Evolutionary conservation across 2,329 filamentous ascomycete genomes (phyloP).

Genomic region (Scytalidium lignicola): DNA sequence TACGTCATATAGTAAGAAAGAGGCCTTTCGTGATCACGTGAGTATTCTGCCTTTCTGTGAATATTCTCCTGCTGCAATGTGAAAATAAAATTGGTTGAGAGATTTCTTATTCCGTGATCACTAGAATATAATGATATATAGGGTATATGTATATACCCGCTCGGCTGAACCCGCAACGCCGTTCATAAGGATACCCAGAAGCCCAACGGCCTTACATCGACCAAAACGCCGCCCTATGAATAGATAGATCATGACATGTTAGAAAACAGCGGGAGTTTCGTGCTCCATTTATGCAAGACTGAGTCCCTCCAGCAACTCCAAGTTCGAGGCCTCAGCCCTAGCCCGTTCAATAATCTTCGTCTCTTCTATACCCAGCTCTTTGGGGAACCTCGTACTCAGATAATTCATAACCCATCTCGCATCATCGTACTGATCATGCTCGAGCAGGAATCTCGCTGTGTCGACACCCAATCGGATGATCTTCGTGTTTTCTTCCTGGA

Average conservation of each 20-base stretch:
- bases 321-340: constrained; percentile 19
- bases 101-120: too few species aligned
- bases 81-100: too few species aligned
- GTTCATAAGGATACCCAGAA: too few species aligned
- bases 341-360: constrained; percentile 11
- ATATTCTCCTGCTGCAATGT: too few species aligned
- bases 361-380: constrained; percentile 14
- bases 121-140: too few species aligned
- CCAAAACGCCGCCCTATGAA: background rate
- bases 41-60: too few species aligned
- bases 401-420: constrained; percentile 23
- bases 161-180: too few species aligned
- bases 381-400: constrained; percentile 16
- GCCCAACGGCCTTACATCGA: too few species aligned
- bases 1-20: too few species aligned
- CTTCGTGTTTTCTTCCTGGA: background rate
- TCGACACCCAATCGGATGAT: constrained; percentile 17
- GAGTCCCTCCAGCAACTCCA: constrained; percentile 19
- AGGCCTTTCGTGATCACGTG: too few species aligned
- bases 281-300: constrained; percentile 43
- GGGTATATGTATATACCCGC: too few species aligned
- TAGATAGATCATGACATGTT: background rate
- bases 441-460: constrained; percentile 19
- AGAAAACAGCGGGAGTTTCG: background rate
- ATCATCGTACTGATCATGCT: constrained; percentile 15